These are phyloP conservation scores for Cytospora mali DNA, from an alignment of 2,329 filamentous ascomycete genomes.

Conservation along the genomic window DNA sequence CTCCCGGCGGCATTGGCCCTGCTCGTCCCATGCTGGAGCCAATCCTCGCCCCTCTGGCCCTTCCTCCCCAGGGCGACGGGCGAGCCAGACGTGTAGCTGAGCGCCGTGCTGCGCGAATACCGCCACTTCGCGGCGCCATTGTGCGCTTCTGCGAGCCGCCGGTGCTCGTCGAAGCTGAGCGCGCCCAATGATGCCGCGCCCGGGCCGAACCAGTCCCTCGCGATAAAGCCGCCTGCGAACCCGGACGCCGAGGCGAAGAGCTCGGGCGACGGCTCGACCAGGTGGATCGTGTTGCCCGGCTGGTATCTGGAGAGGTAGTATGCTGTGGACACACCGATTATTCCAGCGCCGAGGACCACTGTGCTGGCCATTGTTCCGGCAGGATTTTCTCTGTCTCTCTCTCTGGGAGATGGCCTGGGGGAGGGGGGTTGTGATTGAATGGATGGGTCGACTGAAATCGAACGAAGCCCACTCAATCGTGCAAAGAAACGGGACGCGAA, in stretches of 20 bases:
- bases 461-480: too few species aligned
- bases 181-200: slow-evolving; percentile 60
- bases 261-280: slow-evolving; percentile 50
- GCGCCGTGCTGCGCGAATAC: slow-evolving; percentile 56
- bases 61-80: slow-evolving; percentile 34
- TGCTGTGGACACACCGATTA: slow-evolving; percentile 71
- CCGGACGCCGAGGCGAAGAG: slow-evolving; percentile 77
- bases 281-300: slow-evolving; percentile 46
- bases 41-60: slow-evolving; percentile 59
- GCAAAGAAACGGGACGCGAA: too few species aligned
- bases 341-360: slow-evolving; percentile 69
- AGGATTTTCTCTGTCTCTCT: too few species aligned
- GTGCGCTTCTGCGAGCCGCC: slow-evolving; percentile 61
- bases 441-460: too few species aligned
- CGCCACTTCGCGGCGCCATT: slow-evolving; percentile 58
- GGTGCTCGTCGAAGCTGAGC: slow-evolving; percentile 71
- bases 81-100: slow-evolving; percentile 49
- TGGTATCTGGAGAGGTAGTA: slow-evolving; percentile 66
- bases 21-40: slow-evolving; percentile 66
- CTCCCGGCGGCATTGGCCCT: slow-evolving; percentile 55
- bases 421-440: too few species aligned
- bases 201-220: slow-evolving; percentile 70
- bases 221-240: slow-evolving; percentile 73
- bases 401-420: too few species aligned
- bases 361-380: slow-evolving; percentile 49